These are phyloP conservation scores for Mesotaenium endlicherianum DNA, from an alignment of 139 green algal species.

Conservation along the genomic window DNA sequence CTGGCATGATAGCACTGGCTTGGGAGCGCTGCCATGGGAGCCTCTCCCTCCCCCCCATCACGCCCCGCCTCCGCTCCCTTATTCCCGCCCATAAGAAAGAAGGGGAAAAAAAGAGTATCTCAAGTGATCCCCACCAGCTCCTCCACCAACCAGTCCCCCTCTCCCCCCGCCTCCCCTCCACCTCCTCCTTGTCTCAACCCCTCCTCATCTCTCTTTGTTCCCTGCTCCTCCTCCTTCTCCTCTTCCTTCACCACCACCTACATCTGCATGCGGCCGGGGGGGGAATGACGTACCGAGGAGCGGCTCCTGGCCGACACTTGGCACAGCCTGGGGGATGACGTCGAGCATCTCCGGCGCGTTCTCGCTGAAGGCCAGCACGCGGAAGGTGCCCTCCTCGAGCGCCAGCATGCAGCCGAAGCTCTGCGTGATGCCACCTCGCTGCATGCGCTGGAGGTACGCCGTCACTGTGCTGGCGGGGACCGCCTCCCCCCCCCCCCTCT, in stretches of 20 bases:
- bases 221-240: neutral
- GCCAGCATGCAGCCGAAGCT: conserved; percentile 27
- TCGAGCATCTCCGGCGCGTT: conserved; percentile 21
- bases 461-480: neutral
- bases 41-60: neutral
- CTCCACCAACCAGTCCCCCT: neutral
- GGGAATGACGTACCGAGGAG: too few relatives aligned
- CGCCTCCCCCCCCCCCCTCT: neutral
- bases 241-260: neutral
- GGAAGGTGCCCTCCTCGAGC: conserved; percentile 26
- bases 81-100: neutral
- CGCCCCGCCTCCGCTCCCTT: too few relatives aligned
- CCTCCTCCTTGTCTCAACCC: neutral
- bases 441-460: conserved; percentile 46
- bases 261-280: too few relatives aligned
- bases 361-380: conserved; percentile 26
- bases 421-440: conserved; percentile 28
- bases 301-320: conserved; percentile 5
- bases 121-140: neutral
- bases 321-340: conserved; percentile 1
- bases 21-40: neutral
- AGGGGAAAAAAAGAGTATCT: neutral
- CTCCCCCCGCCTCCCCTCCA: neutral
- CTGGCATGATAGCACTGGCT: too few relatives aligned
- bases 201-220: neutral